Conservation (phyloP, 106 monocot genomes). For the Apostasia ramifera region DNA sequence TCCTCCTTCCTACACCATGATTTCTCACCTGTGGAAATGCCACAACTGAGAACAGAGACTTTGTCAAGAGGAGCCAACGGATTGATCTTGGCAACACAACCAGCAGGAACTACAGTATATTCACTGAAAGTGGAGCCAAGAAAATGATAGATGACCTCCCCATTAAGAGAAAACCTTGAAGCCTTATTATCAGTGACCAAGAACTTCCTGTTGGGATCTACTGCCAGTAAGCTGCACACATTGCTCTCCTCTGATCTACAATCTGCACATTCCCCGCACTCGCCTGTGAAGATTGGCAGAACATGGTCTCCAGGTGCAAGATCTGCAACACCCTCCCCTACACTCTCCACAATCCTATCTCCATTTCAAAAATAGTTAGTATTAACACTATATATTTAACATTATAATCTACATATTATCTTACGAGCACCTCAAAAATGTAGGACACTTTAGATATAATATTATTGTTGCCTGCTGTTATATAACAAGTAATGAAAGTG, state of each 20-base stretch:
- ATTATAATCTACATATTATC: background rate
- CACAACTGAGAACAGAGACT: slow-evolving; percentile 32
- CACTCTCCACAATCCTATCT: slow-evolving; percentile 63
- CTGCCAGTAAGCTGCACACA: slow-evolving; percentile 33
- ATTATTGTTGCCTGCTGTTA: too few relatives aligned
- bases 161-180: slow-evolving; percentile 38
- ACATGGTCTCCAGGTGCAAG: slow-evolving; percentile 63
- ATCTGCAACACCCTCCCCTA: slow-evolving; percentile 74
- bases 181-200: slow-evolving; percentile 25
- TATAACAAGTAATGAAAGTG: too few relatives aligned
- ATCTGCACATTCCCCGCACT: slow-evolving; percentile 54
- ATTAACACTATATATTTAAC: too few relatives aligned
- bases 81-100: slow-evolving; percentile 36
- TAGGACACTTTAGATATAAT: background rate
- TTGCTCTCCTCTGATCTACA: slow-evolving; percentile 49
- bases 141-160: slow-evolving; percentile 29
- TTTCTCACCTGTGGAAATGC: slow-evolving; percentile 33
- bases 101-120: slow-evolving; percentile 39
- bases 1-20: too few relatives aligned
- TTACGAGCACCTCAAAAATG: background rate
- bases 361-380: background rate
- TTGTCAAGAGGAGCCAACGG: slow-evolving; percentile 35
- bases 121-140: slow-evolving; percentile 41
- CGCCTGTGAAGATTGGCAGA: slow-evolving; percentile 58
- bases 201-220: slow-evolving; percentile 23